Base-by-base conservation (phyloP, 208 protist genomes). In the Trypanosoma caninum region DNA sequence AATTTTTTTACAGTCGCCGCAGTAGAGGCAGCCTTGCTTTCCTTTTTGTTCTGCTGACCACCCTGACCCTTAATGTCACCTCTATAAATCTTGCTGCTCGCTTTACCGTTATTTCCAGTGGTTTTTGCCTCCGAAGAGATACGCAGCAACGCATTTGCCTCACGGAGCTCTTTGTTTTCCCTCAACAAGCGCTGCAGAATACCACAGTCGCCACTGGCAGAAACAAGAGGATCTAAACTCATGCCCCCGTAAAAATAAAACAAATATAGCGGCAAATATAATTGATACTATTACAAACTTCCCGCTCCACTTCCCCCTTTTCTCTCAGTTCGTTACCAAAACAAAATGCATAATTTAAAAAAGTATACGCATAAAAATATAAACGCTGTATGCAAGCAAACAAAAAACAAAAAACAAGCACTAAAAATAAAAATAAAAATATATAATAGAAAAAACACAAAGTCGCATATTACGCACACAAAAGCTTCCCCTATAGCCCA, bases 161-260 rank as follows among this genome's bases (percentile, higher is more conserved):
- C 71, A n/a, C 84, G 67, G 23, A 91, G 72, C 46, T 80, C 72
- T 23, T 70, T 65, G 55, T 91, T 91, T 58, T 87, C 80, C 34
- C 73, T 67, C 50, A 69, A 62, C 8, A 91, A 51, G 16, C 64
- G 79, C 68, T 76, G 60, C 38, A 91, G 35, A 52, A 87, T 78
- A 53, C 45, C 31, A 1, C 52, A 10, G 10, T 51, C 61, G 33
- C 22, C 35, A 27, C 35, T 31, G 33, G 23, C 25, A 25, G 35
- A 16, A 2, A 60, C 2, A 22, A 60, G 53, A 35, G 61, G 61
- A 35, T 59, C 61, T 6, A 59, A n/a, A 22, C 52, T 59, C 53
- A 68, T 67, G 20, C 37, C 8, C 16, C 8, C 41, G 13, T 53
- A 53, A 22, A 53, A 35, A 53, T 34, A 53, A 22, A n/a, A 53